Evolutionary conservation across 129 eudicot species (phyloP).

Genomic region (Sambucus nigra): DNA sequence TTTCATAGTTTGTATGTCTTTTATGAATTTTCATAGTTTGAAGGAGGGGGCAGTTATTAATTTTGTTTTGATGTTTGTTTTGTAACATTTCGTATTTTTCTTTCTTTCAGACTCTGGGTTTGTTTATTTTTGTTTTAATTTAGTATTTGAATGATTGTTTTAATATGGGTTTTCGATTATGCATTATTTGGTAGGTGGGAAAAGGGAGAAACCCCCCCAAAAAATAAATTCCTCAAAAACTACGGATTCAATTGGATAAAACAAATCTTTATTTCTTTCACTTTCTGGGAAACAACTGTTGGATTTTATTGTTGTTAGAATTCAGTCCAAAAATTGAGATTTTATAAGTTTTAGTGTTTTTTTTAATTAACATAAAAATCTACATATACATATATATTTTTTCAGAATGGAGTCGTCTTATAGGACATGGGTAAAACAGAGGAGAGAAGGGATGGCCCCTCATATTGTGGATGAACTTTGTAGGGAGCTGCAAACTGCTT

Average conservation of each 20-base stretch:
- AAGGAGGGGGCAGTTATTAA: slow-evolving; percentile 15
- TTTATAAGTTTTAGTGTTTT: not conserved
- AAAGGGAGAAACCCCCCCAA: not conserved
- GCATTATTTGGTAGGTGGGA: slow-evolving; percentile 3
- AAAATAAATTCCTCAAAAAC: not conserved
- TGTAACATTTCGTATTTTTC: slow-evolving; percentile 1
- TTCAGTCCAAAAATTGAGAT: not conserved
- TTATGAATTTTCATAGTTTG: not conserved
- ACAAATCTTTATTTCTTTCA: not conserved
- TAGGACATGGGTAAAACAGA: slow-evolving; percentile 74
- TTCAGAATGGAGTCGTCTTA: slow-evolving; percentile 92
- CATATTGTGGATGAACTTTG: slow-evolving; percentile 46
- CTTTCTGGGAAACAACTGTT: not conserved
- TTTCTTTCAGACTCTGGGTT: not conserved
- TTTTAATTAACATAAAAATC: not conserved
- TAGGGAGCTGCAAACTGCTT: slow-evolving; percentile 88
- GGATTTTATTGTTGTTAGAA: not conserved
- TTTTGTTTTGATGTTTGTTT: slow-evolving; percentile 3
- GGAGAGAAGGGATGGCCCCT: slow-evolving; percentile 47
- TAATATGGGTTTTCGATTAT: not conserved
- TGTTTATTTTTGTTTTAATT: not conserved
- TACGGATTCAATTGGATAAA: not conserved
- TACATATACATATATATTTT: not conserved
- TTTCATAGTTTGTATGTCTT: not conserved
- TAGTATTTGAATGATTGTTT: not conserved